phyloP scores from a whole-genome alignment of 2,329 filamentous ascomycete species.

The Aspergillus hortae region DNA sequence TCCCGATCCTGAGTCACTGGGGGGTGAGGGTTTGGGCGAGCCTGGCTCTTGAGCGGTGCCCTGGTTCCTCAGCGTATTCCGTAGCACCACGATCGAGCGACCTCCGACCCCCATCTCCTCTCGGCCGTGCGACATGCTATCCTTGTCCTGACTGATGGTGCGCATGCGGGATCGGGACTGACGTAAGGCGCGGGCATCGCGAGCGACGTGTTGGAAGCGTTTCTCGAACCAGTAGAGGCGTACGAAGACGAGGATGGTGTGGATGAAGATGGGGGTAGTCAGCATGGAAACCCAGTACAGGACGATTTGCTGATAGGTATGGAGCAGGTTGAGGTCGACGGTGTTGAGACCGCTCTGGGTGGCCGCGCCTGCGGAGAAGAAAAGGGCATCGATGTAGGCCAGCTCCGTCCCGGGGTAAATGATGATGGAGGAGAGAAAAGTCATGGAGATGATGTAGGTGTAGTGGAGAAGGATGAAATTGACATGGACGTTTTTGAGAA shows the following conservation, averaged over 20 bases:
- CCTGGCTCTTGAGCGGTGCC: conserved; percentile 15
- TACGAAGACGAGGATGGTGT: conserved; percentile 83
- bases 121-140: conserved; percentile 31
- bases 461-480: conserved; percentile 54
- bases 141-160: conserved; percentile 46
- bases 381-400: conserved; percentile 79
- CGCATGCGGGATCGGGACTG: conserved; percentile 60
- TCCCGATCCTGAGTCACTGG: conserved; percentile 23
- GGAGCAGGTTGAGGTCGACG: conserved; percentile 60
- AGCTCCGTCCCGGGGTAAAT: conserved; percentile 65
- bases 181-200: conserved; percentile 65
- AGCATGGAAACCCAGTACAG: conserved; percentile 69
- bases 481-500: conserved; percentile 34
- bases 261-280: conserved; percentile 79
- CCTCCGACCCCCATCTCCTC: conserved; percentile 39
- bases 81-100: conserved; percentile 37
- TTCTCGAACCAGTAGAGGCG: conserved; percentile 98
- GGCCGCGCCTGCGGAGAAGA: conserved; percentile 79
- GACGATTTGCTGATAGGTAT: conserved; percentile 69
- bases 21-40: conserved; percentile 20
- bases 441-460: conserved; percentile 72
- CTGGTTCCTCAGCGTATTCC: conserved; percentile 29
- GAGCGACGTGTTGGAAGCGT: conserved; percentile 79
- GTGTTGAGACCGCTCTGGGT: conserved; percentile 95
- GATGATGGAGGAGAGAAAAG: conserved; percentile 71